These are phyloP conservation scores for Phyllosticta capitalensis DNA, from an alignment of 2,329 filamentous ascomycete genomes.

Conservation along the genomic window DNA sequence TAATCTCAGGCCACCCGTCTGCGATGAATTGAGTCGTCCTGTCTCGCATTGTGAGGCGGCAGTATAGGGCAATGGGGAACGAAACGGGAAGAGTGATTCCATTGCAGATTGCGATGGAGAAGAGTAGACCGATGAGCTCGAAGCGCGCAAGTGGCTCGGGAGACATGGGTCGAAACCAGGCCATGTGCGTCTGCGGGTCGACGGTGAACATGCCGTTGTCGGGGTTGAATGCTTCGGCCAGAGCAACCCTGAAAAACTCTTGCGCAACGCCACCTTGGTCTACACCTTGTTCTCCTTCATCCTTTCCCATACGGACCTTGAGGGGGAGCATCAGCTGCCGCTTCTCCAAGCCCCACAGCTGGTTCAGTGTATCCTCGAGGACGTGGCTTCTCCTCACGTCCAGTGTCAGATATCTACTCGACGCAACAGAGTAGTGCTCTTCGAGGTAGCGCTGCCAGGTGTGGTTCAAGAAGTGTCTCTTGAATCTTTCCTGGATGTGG, in stretches of 20 bases:
- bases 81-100: slow-evolving; percentile 84
- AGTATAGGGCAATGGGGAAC: slow-evolving; percentile 78
- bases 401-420: slow-evolving; percentile 31
- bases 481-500: slow-evolving; percentile 16
- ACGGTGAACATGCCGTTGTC: slow-evolving; percentile 69
- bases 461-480: slow-evolving; percentile 1
- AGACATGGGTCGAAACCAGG: slow-evolving; percentile 80
- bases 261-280: slow-evolving; percentile 94
- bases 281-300: slow-evolving; percentile 79
- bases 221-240: slow-evolving; percentile 69
- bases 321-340: slow-evolving; percentile 75
- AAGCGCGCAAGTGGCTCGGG: slow-evolving; percentile 81
- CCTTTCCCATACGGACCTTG: slow-evolving; percentile 71
- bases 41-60: slow-evolving; percentile 58
- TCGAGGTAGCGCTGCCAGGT: slow-evolving; percentile 5
- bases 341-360: slow-evolving; percentile 78
- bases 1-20: slow-evolving; percentile 83
- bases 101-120: slow-evolving; percentile 87
- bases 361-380: slow-evolving; percentile 53
- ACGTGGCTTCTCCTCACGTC: slow-evolving; percentile 34
- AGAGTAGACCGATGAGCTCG: slow-evolving; percentile 76
- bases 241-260: slow-evolving; percentile 83
- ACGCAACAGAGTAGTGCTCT: slow-evolving; percentile 5
- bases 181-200: slow-evolving; percentile 65
- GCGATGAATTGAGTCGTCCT: slow-evolving; percentile 59